These are phyloP conservation scores for Tolypocladium ovalisporum DNA, from an alignment of 2,329 filamentous ascomycete species.

Conservation along the genomic window DNA sequence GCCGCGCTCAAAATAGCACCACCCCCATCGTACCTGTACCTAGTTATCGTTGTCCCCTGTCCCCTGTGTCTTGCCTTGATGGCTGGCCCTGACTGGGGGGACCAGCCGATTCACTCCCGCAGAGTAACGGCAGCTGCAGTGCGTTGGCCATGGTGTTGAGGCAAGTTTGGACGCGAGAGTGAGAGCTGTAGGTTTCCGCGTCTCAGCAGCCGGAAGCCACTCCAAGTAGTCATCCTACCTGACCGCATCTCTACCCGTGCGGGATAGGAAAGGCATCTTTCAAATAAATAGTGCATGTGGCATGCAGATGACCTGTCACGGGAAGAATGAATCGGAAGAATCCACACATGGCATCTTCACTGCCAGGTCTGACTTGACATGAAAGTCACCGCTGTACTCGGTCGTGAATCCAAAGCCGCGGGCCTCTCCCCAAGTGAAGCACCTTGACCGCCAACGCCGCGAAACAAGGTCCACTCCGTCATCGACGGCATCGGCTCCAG, in stretches of 20 bases:
- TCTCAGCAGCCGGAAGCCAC: too few species aligned
- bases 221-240: not conserved
- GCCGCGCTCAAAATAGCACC: not conserved
- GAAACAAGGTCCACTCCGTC: not conserved
- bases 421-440: not conserved
- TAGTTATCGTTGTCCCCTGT: not conserved
- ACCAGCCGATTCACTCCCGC: not conserved
- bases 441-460: not conserved
- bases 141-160: not conserved
- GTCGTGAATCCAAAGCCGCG: not conserved
- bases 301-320: not conserved
- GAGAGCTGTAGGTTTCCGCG: not conserved
- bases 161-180: not conserved
- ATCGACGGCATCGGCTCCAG: not conserved
- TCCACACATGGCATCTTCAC: too few species aligned
- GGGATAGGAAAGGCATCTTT: not conserved
- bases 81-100: not conserved
- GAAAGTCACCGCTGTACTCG: not conserved
- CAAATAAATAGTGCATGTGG: not conserved
- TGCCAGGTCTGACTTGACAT: not conserved
- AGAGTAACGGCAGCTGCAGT: not conserved
- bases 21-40: not conserved
- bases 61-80: not conserved
- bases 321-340: not conserved
- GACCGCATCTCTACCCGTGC: not conserved